phyloP scores from a whole-genome alignment of 2,329 filamentous ascomycete species.

The Hypoxylon sp. region DNA sequence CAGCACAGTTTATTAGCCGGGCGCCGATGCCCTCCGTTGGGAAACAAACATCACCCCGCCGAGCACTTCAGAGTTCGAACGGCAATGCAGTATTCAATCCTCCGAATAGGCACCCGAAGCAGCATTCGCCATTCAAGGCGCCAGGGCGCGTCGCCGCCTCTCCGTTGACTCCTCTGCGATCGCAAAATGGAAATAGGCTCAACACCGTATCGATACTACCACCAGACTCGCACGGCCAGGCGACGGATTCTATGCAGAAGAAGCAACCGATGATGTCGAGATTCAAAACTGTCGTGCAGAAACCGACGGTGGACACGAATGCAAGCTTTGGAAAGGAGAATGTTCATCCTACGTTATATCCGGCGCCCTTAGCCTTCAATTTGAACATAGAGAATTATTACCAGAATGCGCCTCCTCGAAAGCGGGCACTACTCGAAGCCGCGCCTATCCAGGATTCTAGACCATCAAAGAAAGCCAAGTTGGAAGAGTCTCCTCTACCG shows the following conservation, averaged over 20 bases:
- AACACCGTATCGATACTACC: conserved; percentile 78
- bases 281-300: conserved; percentile 71
- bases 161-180: conserved; percentile 71
- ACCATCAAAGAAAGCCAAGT: conserved; percentile 76
- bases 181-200: conserved; percentile 70
- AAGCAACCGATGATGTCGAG: conserved; percentile 71
- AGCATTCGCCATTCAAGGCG: conserved; percentile 79
- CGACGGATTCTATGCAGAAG: conserved; percentile 79
- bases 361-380: conserved; percentile 63
- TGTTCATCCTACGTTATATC: conserved; percentile 65
- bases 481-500: conserved; percentile 72
- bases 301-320: conserved; percentile 63
- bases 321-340: conserved; percentile 70
- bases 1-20: conserved; percentile 67
- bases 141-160: conserved; percentile 69
- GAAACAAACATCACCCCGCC: conserved; percentile 60
- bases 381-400: conserved; percentile 68
- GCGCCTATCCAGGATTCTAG: conserved; percentile 79
- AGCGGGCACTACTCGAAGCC: conserved; percentile 79
- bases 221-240: conserved; percentile 67
- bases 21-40: conserved; percentile 68
- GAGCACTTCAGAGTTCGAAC: conserved; percentile 66
- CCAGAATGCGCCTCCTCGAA: conserved; percentile 65
- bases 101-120: conserved; percentile 65
- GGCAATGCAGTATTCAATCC: conserved; percentile 78